Base-by-base conservation (phyloP, 2,329 filamentous ascomycete genomes). In the Fusarium guadeloupense region DNA sequence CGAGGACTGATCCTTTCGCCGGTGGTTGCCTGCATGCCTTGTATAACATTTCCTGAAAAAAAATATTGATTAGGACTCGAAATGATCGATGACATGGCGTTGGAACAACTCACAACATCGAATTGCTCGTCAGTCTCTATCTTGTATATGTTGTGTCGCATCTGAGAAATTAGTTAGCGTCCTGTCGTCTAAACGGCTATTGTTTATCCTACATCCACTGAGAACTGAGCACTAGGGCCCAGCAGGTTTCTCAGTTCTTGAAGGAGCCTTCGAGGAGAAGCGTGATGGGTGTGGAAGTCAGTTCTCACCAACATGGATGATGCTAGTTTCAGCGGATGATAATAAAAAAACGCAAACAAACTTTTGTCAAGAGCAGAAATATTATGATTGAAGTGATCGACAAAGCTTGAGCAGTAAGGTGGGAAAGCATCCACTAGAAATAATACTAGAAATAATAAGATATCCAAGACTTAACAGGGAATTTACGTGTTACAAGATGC, bases 141-240 rank as follows among this genome's bases (percentile, higher is more conserved):
- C 8, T 50, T 39, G 31, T 50, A 50, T 14, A 50, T 25, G 14
- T 50, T 42, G 5, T 42, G 46, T 3, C 46, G 46, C 46, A 50
- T 50, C 38, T 45, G 14, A 13, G 5, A 5, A 14, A 25, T 6
- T 6, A 4, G 8, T 25, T 21, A 39, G 19, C n/a, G n/a, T 21
- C n/a, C n/a, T n/a, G n/a, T 12, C 14, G 10, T 1, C 10, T 21
- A 14, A 13, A 5, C 9, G 13, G 7, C 20, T 12, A 6, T 14
- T 5, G 5, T 14, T 5, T 25, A 7, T n/a, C 35, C 10, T 39
- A 39, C 35, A 10, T 45, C 42, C 9, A 45, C 31, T 9, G 33
- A 35, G 42, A 45, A 45, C 9, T 25, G 19, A 26, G 40, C 26
- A 16, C 26, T 21, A 13, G 33, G 30, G 21, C 42, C 42, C 9